Evolutionary conservation across 2,329 filamentous ascomycete genomes (phyloP).

Genomic region (Stachybotrys elegans): DNA sequence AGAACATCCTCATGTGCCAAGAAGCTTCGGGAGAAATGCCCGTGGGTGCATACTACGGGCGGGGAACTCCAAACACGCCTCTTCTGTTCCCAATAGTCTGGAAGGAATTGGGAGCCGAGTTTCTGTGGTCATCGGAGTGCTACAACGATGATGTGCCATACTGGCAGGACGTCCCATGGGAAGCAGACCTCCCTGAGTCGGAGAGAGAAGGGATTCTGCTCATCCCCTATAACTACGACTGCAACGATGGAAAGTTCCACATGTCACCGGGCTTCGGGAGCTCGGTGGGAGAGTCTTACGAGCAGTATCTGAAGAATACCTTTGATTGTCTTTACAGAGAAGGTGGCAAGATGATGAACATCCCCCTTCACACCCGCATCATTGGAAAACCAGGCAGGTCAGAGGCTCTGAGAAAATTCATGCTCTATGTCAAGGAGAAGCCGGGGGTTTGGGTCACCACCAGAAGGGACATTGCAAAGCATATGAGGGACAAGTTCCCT

Average conservation of each 20-base stretch:
- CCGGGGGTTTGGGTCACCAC: constrained; percentile 5
- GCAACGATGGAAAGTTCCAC: constrained; percentile 34
- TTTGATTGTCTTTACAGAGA: constrained; percentile 35
- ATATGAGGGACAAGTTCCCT: constrained; percentile 3
- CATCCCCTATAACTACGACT: constrained; percentile 9
- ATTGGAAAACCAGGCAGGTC: constrained; percentile 33
- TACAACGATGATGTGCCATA: too few species aligned
- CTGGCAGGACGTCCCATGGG: too few species aligned
- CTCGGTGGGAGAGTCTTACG: constrained; percentile 2
- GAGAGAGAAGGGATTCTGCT: constrained; percentile 32
- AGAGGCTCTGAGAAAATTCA: constrained; percentile 22
- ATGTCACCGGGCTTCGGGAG: constrained; percentile 34
- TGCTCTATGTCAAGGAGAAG: constrained; percentile 5
- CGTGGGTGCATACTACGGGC: too few species aligned
- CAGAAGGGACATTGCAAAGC: constrained; percentile 4
- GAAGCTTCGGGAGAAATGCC: too few species aligned
- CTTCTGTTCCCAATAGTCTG: too few species aligned
- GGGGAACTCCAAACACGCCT: too few species aligned
- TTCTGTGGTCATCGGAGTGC: too few species aligned
- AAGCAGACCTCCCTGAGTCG: too few species aligned
- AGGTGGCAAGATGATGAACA: constrained; percentile 37
- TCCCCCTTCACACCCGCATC: constrained; percentile 33
- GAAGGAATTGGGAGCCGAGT: too few species aligned
- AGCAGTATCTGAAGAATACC: constrained; percentile 23
- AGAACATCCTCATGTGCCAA: too few species aligned